Percentiles rank a stretch among this genome's conserved stretches.
Conservation (phyloP, 148 eudicot species). For the Nepenthes gracilis region DNA sequence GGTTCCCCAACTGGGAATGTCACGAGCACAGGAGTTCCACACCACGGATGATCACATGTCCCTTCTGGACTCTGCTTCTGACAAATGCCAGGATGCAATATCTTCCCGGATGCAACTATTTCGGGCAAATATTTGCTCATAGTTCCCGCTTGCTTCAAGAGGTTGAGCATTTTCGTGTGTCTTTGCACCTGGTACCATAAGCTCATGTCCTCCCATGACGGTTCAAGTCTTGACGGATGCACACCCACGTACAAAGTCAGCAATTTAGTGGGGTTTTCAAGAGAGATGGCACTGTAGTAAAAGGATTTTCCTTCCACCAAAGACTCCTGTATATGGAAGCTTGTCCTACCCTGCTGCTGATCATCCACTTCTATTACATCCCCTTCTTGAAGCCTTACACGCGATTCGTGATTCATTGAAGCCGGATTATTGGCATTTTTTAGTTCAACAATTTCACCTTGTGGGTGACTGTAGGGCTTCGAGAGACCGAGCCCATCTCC, state of each 20-base stretch:
- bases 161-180: conserved; percentile 64
- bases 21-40: conserved; percentile 69
- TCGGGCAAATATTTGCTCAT: conserved; percentile 53
- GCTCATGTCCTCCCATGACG: conserved; percentile 81
- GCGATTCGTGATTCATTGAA: conserved; percentile 25
- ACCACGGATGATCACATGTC: conserved; percentile 63
- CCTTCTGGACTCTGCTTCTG: conserved; percentile 43
- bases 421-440: conserved; percentile 28
- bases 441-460: conserved; percentile 44
- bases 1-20: conserved; percentile 60
- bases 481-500: conserved; percentile 23
- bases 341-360: conserved; percentile 25
- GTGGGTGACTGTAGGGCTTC: conserved; percentile 18
- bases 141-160: conserved; percentile 45
- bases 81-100: conserved; percentile 59
- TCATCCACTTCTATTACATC: conserved; percentile 47
- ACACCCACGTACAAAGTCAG: conserved; percentile 49
- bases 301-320: not conserved
- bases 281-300: not conserved
- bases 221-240: conserved; percentile 67
- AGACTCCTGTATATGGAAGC: not conserved
- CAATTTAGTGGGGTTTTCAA: conserved; percentile 29
- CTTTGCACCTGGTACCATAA: conserved; percentile 85
- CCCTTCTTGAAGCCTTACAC: conserved; percentile 44
- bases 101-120: conserved; percentile 56